Base-by-base conservation (phyloP, 306 rosid genomes). In the Trifolium repens region DNA sequence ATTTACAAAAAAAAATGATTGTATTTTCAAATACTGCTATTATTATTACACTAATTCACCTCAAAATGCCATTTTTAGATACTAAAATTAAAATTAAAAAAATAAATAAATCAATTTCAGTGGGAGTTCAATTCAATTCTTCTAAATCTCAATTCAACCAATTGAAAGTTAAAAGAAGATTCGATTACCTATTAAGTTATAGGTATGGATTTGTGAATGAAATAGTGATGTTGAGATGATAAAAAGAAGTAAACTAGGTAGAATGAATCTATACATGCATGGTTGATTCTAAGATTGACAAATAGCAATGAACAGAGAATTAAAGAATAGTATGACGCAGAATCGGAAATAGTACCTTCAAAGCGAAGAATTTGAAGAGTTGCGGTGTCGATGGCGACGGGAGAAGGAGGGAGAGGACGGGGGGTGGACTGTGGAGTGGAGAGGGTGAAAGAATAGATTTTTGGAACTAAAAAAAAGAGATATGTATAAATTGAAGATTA, bases 161-260 rank as follows among this genome's bases (percentile, higher is more conserved):
- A 69, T 24, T 68, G 9, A 60, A 52, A 69, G 37, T 58, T 26
- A 14, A 49, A 12, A 65, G 59, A 72, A 67, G 76, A 71, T 7
- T 50, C 35, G 57, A 47, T 55, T 19, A 16, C 67, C 47, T 9
- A n/a, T 0, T 67, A 50, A 80, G 1, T 7, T 4, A 39, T 5
- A 26, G 19, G 15, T 53, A 24, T 49, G 4, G 11, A 8, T 32
- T 74, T 40, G 7, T 34, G 4, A 50, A 14, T 19, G 46, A 74
- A 73, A 22, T 11, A 47, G 50, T 46, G 37, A 46, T 61, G 55
- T 47, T 5, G 3, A 19, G 19, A 26, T 46, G 30, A 77, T 14
- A 60, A 77, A 77, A 19, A 30, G 27, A 40, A 13, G 50, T 3
- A 71, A 40, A 58, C 11, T 19, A 34, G 63, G 8, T 1, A 74